A percentile compares a stretch with the other conserved stretches of the same genome.
phyloP scores from a whole-genome alignment of 106 monocot species.

The Dendrobium officinale region DNA sequence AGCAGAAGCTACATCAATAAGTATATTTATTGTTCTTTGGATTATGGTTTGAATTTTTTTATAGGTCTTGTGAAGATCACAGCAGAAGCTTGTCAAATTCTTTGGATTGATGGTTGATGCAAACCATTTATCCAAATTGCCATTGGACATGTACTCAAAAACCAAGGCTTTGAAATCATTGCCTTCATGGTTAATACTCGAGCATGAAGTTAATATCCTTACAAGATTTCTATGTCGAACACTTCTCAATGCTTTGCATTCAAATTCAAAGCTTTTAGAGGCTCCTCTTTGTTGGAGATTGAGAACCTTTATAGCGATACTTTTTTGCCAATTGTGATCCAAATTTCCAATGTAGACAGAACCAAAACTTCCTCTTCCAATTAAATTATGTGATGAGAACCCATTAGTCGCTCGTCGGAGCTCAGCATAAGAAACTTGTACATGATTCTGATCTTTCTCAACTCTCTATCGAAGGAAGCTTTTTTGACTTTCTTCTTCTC shows the following conservation, averaged over 20 bases:
- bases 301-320: conserved; percentile 33
- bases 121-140: conserved; percentile 30
- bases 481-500: too few relatives aligned
- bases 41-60: not conserved
- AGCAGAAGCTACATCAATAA: conserved; percentile 42
- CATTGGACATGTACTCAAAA: conserved; percentile 25
- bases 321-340: not conserved
- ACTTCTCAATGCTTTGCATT: conserved; percentile 27
- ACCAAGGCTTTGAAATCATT: conserved; percentile 35
- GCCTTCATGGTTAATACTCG: conserved; percentile 6
- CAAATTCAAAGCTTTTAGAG: conserved; percentile 31
- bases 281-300: conserved; percentile 31
- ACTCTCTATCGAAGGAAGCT: not conserved
- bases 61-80: too few relatives aligned
- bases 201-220: conserved; percentile 24
- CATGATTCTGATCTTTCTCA: not conserved
- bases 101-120: conserved; percentile 9
- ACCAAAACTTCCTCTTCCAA: conserved; percentile 16
- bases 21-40: conserved; percentile 31
- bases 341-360: conserved; percentile 28
- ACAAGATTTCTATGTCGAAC: conserved; percentile 39
- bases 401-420: conserved; percentile 18
- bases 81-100: too few relatives aligned
- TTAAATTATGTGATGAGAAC: conserved; percentile 27
- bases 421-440: conserved; percentile 21